A percentile compares a stretch with the other conserved stretches of the same genome.
Conservation (phyloP, 2,329 filamentous ascomycete genomes). For the Tetracladium maxilliforme region DNA sequence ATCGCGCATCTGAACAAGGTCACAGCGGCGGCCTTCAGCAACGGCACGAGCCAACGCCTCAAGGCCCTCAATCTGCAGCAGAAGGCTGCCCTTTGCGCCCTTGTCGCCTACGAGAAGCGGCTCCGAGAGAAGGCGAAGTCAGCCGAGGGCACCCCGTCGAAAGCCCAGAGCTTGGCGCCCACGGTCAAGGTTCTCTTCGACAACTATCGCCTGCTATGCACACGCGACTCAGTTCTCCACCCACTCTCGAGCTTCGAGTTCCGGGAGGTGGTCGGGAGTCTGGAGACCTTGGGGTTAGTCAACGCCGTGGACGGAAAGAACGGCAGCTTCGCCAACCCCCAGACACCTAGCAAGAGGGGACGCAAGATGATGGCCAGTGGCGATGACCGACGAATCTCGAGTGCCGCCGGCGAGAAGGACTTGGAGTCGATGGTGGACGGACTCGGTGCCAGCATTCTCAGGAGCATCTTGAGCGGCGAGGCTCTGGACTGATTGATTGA, state of each 20-base stretch:
- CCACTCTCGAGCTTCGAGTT: slow-evolving; percentile 87
- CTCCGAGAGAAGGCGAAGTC: slow-evolving; percentile 36
- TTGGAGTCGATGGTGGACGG: slow-evolving; percentile 52
- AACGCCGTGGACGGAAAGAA: slow-evolving; percentile 55
- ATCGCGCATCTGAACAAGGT: slow-evolving; percentile 88
- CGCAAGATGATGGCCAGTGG: slow-evolving; percentile 36
- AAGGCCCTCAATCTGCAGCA: slow-evolving; percentile 88
- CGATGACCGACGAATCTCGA: slow-evolving; percentile 68
- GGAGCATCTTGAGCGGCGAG: slow-evolving; percentile 43
- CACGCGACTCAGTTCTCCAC: slow-evolving; percentile 74
- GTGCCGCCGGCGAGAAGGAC: slow-evolving; percentile 69
- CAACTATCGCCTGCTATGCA: slow-evolving; percentile 72
- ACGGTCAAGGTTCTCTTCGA: slow-evolving; percentile 76
- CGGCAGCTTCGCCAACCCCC: slow-evolving; percentile 44
- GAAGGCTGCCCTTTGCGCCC: slow-evolving; percentile 81
- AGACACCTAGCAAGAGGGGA: slow-evolving; percentile 58
- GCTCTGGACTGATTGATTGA: slow-evolving; percentile 40
- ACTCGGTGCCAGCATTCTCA: slow-evolving; percentile 43
- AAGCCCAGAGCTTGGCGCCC: slow-evolving; percentile 47
- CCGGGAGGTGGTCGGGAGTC: slow-evolving; percentile 74
- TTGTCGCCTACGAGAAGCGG: slow-evolving; percentile 74
- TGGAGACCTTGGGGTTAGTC: slow-evolving; percentile 78
- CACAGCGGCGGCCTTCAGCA: slow-evolving; percentile 78
- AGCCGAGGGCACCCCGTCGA: slow-evolving; percentile 40
- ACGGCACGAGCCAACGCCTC: slow-evolving; percentile 73